Base-by-base conservation (phyloP, 805 yeast species). In the Ogataea populi-albae region DNA sequence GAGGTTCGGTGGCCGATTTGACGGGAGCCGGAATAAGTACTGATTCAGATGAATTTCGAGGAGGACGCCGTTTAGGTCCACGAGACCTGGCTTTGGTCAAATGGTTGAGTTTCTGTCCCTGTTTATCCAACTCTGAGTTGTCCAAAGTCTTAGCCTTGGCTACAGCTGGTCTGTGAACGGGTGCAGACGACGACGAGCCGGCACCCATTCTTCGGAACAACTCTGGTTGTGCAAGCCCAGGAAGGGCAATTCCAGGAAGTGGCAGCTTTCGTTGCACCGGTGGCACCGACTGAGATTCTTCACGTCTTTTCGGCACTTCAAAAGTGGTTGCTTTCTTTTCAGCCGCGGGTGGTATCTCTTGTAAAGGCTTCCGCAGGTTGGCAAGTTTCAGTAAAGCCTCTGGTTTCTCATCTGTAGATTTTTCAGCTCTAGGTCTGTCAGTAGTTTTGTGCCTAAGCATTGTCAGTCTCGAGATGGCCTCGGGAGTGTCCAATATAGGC, bases 401-500 rank as follows among this genome's bases (percentile, higher is more conserved):
- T 2, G 64, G 59, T n/a, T 43, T 38, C 6, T 43, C 41, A 3
- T 50, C 36, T 18, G 40, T 35, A 16, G 40, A 40, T 30, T 39
- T 49, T 5, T 39, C 47, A 2, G 36, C 31, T 15, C 42, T 47
- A 5, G 52, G 31, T 26, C 43, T 46, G 18, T 34, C 44, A n/a
- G n/a, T n/a, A n/a, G n/a, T n/a, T n/a, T n/a, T n/a, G n/a, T n/a
- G n/a, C n/a, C n/a, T n/a, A 33, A 58, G 35, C 4, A 24, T 37
- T 9, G 46, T 44, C 3, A 48, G 34, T 26, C 36, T 47, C 19
- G 36, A 37, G 22, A 60, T 38, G 1, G 64, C 65, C 31, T 59
- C 65, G 4, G 64, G 58, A 9, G 40, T 38, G 41, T 32, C 21
- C 29, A 39, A 19, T 38, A 44, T 7, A 3, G 52, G 45, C 11